phyloP scores from a whole-genome alignment of 768 basidiomycete species.

The Coprinopsis strossmayeri region DNA sequence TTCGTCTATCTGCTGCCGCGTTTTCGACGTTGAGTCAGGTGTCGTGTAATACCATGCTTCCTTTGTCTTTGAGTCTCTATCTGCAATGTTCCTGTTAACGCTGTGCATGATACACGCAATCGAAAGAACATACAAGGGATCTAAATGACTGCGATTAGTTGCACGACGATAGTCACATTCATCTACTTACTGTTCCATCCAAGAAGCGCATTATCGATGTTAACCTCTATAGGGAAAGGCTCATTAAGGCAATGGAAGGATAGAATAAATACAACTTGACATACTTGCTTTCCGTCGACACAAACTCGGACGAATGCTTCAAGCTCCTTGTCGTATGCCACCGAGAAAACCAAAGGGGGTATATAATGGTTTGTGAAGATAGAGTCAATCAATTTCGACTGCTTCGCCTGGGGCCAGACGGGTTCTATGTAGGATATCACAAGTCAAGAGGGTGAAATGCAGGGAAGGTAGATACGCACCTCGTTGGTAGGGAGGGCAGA shows the following conservation, averaged over 20 bases:
- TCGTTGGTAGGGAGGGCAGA: constrained; percentile 40
- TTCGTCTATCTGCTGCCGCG: constrained; percentile 47
- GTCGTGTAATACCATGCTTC: constrained; percentile 59
- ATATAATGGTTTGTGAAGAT: constrained; percentile 6
- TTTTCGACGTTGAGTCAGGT: constrained; percentile 34
- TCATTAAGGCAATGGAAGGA: not conserved
- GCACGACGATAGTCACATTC: not conserved
- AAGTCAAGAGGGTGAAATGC: not conserved
- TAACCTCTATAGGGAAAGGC: not conserved
- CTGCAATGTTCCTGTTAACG: too few species aligned
- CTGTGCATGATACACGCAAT: too few species aligned
- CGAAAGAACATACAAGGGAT: constrained; percentile 57
- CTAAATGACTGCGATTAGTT: constrained; percentile 19
- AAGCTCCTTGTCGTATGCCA: not conserved
- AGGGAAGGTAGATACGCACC: not conserved
- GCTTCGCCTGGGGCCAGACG: constrained; percentile 8
- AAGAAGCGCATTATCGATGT: constrained; percentile 8
- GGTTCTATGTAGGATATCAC: not conserved
- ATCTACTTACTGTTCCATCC: constrained; percentile 4
- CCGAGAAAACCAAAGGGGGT: constrained; percentile 2
- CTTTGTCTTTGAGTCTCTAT: constrained; percentile 50
- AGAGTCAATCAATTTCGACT: constrained; percentile 9
- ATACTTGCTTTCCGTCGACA: constrained; percentile 10
- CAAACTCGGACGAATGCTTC: not conserved
- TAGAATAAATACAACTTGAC: constrained; percentile 7